These are phyloP conservation scores for Xylaria sp. DNA, from an alignment of 2,329 filamentous ascomycete species.

Conservation along the genomic window DNA sequence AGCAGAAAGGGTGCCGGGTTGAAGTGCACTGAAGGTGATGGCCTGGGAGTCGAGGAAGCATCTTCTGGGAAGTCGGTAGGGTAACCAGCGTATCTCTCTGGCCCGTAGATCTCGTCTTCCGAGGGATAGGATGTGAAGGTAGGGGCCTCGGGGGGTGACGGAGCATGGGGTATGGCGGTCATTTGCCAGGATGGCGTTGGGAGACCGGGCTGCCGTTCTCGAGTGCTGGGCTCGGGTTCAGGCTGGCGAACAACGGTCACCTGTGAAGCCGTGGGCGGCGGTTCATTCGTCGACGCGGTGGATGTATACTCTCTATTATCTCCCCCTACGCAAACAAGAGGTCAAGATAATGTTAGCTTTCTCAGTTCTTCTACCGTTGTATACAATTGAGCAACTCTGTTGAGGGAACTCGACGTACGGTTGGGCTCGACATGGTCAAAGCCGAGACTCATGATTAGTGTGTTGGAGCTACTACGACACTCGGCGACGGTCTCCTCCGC, in stretches of 20 bases:
- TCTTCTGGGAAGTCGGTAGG: slow-evolving; percentile 41
- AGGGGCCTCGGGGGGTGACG: slow-evolving; percentile 52
- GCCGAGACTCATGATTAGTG: slow-evolving; percentile 37
- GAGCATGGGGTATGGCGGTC: slow-evolving; percentile 50
- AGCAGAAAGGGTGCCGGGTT: slow-evolving; percentile 53
- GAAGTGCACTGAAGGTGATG: slow-evolving; percentile 49
- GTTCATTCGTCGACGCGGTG: slow-evolving; percentile 36
- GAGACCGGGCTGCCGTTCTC: slow-evolving; percentile 30
- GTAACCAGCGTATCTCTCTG: slow-evolving; percentile 53
- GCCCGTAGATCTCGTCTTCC: slow-evolving; percentile 56
- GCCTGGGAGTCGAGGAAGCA: slow-evolving; percentile 37
- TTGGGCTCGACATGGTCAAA: slow-evolving; percentile 33
- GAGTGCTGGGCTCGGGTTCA: slow-evolving; percentile 34
- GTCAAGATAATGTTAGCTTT: slow-evolving; percentile 19
- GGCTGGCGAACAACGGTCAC: slow-evolving; percentile 44
- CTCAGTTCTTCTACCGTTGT: background rate
- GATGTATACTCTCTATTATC: slow-evolving; percentile 37
- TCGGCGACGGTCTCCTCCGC: slow-evolving; percentile 25
- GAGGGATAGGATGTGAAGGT: slow-evolving; percentile 49
- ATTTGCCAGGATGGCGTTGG: slow-evolving; percentile 51
- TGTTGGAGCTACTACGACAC: slow-evolving; percentile 24
- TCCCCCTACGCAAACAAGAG: slow-evolving; percentile 34
- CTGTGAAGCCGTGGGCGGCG: slow-evolving; percentile 43
- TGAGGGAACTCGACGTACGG: slow-evolving; percentile 30
- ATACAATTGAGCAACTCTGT: background rate